Conservation (phyloP, 495 filamentous ascomycete genomes). For the Penicillium paxilli region DNA sequence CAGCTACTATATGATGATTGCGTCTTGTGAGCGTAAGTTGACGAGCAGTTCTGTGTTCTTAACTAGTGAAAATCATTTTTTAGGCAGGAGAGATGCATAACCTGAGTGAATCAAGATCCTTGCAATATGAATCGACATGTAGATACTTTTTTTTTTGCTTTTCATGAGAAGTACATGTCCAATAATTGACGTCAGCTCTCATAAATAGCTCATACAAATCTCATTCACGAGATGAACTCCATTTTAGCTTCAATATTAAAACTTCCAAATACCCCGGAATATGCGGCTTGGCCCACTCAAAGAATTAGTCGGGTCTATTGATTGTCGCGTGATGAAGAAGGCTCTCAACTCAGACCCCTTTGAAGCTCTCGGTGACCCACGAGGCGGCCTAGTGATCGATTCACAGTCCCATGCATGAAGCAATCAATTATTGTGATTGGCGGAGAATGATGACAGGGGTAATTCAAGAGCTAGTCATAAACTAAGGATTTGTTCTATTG, state of each 20-base stretch:
- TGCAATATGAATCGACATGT: too few relatives aligned
- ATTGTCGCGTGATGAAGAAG: not conserved
- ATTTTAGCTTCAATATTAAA: not conserved
- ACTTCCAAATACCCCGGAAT: not conserved
- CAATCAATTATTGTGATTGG: not conserved
- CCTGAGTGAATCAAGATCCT: too few relatives aligned
- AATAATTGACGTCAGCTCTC: not conserved
- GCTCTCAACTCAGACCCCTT: not conserved
- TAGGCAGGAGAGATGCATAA: too few relatives aligned
- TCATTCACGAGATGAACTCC: not conserved
- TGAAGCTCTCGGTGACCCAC: not conserved
- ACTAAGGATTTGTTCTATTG: not conserved
- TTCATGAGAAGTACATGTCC: not conserved
- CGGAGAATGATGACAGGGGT: not conserved
- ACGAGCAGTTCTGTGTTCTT: too few relatives aligned
- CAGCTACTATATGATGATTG: too few relatives aligned
- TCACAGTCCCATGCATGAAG: not conserved
- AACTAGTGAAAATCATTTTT: too few relatives aligned
- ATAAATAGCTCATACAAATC: not conserved
- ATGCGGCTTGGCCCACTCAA: not conserved
- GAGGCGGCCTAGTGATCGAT: not conserved
- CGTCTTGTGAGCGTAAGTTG: too few relatives aligned
- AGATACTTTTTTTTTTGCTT: too few relatives aligned
- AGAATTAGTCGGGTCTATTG: not conserved
- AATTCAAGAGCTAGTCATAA: not conserved